These are phyloP conservation scores for Xylaria palmicola DNA, from an alignment of 495 filamentous ascomycete species.

Conservation along the genomic window DNA sequence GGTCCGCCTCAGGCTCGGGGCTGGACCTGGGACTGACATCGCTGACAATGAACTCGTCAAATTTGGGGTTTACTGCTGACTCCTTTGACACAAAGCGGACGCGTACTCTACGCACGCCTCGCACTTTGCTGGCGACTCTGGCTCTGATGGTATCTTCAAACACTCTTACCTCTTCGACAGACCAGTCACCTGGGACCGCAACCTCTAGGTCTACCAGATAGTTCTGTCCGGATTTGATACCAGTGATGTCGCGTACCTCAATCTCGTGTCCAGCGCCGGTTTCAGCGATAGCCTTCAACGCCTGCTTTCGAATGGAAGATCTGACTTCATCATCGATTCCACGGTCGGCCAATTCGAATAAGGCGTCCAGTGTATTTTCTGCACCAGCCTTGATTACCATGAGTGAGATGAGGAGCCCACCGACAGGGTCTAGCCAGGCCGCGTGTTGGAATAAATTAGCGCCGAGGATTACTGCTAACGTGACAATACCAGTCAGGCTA, in stretches of 20 bases:
- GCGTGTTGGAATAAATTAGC: slow-evolving; percentile 83
- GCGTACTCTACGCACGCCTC: slow-evolving; percentile 76
- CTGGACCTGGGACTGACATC: slow-evolving; percentile 61
- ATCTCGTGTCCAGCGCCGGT: slow-evolving; percentile 50
- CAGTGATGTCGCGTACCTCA: slow-evolving; percentile 68
- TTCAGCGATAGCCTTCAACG: slow-evolving; percentile 55
- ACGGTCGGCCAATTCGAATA: slow-evolving; percentile 88
- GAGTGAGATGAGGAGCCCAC: slow-evolving; percentile 82
- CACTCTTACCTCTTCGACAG: slow-evolving; percentile 62
- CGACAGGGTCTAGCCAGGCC: slow-evolving; percentile 92
- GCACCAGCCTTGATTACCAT: slow-evolving; percentile 92
- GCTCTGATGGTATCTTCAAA: slow-evolving; percentile 72
- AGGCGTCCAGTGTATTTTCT: slow-evolving; percentile 75
- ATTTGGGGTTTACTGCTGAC: slow-evolving; percentile 48
- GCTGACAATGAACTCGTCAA: slow-evolving; percentile 76
- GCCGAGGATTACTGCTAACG: slow-evolving; percentile 80
- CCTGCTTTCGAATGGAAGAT: slow-evolving; percentile 61
- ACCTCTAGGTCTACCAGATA: slow-evolving; percentile 87
- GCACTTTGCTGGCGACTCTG: slow-evolving; percentile 67
- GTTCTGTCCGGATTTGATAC: slow-evolving; percentile 93
- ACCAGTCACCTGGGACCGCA: slow-evolving; percentile 70
- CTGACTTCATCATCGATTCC: slow-evolving; percentile 82
- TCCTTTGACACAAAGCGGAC: slow-evolving; percentile 78
- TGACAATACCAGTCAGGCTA: slow-evolving; percentile 90
- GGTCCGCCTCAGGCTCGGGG: slow-evolving; percentile 64